phyloP scores from a whole-genome alignment of 2,329 filamentous ascomycete genomes.

The Chrysoporthe puriensis region DNA sequence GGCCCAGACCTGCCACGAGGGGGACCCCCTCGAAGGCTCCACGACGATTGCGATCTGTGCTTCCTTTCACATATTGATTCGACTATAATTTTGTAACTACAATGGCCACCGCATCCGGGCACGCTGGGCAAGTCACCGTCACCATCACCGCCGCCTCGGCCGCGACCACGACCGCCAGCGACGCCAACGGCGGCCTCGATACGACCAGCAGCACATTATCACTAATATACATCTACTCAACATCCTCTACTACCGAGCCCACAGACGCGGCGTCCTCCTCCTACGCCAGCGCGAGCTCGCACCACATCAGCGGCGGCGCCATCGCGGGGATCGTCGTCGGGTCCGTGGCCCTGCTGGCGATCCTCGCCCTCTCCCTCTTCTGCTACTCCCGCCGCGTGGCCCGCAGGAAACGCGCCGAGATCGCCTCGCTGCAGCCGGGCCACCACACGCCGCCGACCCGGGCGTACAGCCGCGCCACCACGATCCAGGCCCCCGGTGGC shows the following conservation, averaged over 20 bases:
- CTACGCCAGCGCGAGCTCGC: conserved; percentile 6
- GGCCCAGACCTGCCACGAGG: background rate
- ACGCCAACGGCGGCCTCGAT: background rate
- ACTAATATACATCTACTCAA: conserved; percentile 25
- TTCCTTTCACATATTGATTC: background rate
- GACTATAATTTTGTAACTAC: background rate
- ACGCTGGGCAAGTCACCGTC: conserved; percentile 22
- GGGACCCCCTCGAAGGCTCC: background rate
- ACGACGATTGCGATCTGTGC: conserved; percentile 6
- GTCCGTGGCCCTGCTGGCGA: conserved; percentile 25
- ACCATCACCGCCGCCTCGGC: conserved; percentile 18
- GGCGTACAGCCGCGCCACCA: conserved; percentile 7
- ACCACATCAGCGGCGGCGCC: conserved; percentile 31
- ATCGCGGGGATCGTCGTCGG: conserved; percentile 36
- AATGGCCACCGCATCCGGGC: conserved; percentile 4
- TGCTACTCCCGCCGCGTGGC: conserved; percentile 24
- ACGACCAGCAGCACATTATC: conserved; percentile 24
- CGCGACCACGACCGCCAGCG: background rate
- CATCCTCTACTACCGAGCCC: conserved; percentile 12
- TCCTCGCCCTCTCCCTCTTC: conserved; percentile 29
- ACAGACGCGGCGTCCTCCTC: conserved; percentile 11
- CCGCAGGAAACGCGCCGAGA: conserved; percentile 22
- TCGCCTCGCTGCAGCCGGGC: conserved; percentile 10
- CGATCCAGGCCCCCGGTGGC: background rate
- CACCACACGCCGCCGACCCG: conserved; percentile 1